Base-by-base conservation (phyloP, 2,329 filamentous ascomycete species). In the Lecanicillium sp. region DNA sequence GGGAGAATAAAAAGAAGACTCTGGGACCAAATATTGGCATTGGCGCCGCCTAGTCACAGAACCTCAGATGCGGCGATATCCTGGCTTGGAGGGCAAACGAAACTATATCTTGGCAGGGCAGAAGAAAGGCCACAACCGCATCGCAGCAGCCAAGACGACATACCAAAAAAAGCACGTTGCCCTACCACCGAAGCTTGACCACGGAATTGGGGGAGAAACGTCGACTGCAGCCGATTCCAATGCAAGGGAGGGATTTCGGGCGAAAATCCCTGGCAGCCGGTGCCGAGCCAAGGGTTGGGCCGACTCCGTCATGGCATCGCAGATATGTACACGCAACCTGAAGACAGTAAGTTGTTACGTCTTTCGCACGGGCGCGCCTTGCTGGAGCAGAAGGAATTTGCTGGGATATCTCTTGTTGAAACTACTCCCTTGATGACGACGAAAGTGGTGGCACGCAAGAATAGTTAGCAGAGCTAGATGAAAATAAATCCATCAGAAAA, bases 281-380 rank as follows among this genome's bases (percentile, higher is more conserved):
- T n/a, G n/a, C n/a, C n/a, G n/a, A n/a, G n/a, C n/a, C 4, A 19
- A 24, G 19, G n/a, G n/a, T n/a, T 27, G 20, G 20, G 10, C 27
- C 36, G 36, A 40, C 35, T 47, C 33, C 27, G 35, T 38, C 19
- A 46, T 32, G 35, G 44, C n/a, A 36, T 33, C 20, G 44, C 44
- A 33, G 36, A 39, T 14, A 11, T 7, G 33, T 23, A 36, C 36
- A 40, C 27, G 20, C 20, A 20, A 26, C 19, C n/a, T 40, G n/a
- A 8, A 24, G n/a, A n/a, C n/a, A n/a, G n/a, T n/a, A n/a, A 14
- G 29, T 20, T 27, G 35, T 39, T 35, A 40, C 26, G 27, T n/a
- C 26, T 15, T 26, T 12, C 26, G 26, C 32, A 33, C 42, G 21
- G 20, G 20, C 36, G 35, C 35, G 44, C 26, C 17, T 26, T 39